Base-by-base conservation (phyloP, 805 yeast genomes). In the Pichia manshurica region DNA sequence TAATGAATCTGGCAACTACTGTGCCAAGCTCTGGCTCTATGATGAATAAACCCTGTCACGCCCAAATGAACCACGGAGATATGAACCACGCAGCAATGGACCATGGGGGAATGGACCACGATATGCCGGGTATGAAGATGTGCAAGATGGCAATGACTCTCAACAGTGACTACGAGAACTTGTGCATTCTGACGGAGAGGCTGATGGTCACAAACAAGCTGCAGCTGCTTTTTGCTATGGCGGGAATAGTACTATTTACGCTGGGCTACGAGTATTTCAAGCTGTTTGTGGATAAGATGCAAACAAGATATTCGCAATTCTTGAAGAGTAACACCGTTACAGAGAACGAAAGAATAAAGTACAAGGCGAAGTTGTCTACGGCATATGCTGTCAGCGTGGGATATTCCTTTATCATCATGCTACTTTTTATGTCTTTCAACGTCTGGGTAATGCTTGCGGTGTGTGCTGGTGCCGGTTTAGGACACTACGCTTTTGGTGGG, bases 341-440 rank as follows among this genome's bases (percentile, higher is more conserved):
- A 9, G 54, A 48, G 4, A 48, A 17, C 4, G 51, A 55, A 54
- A 54, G 59, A 16, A 47, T 49, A 15, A 44, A 41, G 2, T 60
- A 53, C 48, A 66, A 59, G 42, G 13, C 61, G 3, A 62, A 58
- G 34, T 56, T 59, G 49, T 59, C 72, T 1, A n/a, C 58, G 2
- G 44, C 68, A 13, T 72, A 73, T 50, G 75, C 73, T 0, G 20
- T 67, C 16, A 62, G 66, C 47, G 73, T 72, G n/a, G 69, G 70
- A 16, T 71, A 68, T 53, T 69, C 74, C 3, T 71, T 73, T 48
- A 59, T 69, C 56, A 65, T 73, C 53, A 73, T 73, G 78, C 61
- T 73, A 53, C 67, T 73, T 12, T 73, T 73, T 49, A 73, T 73
- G 78, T 68, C 72, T 9, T 73, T 69, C 56, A 73, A 73, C 51